Percentiles rank a stretch among this genome's conserved stretches.
These are phyloP conservation scores for Tolypocladium sp. DNA, from an alignment of 2,329 filamentous ascomycete species.

Conservation along the genomic window DNA sequence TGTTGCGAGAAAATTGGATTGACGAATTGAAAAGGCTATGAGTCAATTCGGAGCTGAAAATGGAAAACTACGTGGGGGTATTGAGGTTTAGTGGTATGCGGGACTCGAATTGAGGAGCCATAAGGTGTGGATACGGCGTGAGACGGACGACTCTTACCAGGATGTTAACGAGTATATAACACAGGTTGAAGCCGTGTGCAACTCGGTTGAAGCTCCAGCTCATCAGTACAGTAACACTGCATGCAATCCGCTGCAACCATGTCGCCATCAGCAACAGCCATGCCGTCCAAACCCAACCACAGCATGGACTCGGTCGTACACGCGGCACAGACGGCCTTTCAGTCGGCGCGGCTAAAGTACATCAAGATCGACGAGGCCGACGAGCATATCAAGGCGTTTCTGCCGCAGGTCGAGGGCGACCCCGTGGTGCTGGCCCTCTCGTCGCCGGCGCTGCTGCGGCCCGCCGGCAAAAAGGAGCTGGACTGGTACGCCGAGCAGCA, in stretches of 20 bases:
- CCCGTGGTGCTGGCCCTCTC: conserved; percentile 7
- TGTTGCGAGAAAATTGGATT: not conserved
- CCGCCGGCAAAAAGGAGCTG: conserved; percentile 6
- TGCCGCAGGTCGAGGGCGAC: conserved; percentile 7
- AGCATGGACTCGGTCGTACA: not conserved
- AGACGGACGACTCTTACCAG: not conserved
- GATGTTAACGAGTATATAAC: not conserved
- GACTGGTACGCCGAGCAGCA: conserved; percentile 4
- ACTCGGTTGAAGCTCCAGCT: not conserved
- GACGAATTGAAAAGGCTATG: not conserved
- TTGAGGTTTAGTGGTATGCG: not conserved
- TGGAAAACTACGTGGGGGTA: not conserved
- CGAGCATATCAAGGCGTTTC: conserved; percentile 6
- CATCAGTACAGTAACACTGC: not conserved
- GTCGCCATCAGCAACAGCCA: not conserved
- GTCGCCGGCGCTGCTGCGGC: conserved; percentile 3
- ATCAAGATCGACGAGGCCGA: conserved; percentile 8
- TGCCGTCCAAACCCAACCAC: not conserved
- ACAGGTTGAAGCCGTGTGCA: not conserved
- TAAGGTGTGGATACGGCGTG: not conserved
- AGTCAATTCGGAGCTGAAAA: not conserved
- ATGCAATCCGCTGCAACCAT: not conserved
- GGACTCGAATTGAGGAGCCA: not conserved
- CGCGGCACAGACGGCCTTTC: conserved; percentile 2
- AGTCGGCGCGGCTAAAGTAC: conserved; percentile 9